These are phyloP conservation scores for Dioscorea zingiberensis DNA, from an alignment of 106 monocot genomes.

Conservation along the genomic window DNA sequence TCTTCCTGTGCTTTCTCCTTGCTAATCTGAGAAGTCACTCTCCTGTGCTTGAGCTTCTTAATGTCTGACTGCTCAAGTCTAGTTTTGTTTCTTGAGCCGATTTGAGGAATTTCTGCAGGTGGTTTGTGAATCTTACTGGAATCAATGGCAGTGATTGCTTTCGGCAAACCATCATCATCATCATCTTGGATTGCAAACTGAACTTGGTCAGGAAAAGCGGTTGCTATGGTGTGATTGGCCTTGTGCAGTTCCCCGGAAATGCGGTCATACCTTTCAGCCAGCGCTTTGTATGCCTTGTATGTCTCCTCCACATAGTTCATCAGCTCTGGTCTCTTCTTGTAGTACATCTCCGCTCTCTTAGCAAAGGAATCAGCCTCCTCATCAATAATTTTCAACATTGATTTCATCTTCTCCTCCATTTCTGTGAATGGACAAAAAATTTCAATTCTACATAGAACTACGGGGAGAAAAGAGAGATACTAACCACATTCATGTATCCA, in stretches of 20 bases:
- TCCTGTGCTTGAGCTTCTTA: conserved; percentile 1
- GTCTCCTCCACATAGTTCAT: conserved; percentile 11
- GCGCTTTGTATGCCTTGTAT: conserved; percentile 9
- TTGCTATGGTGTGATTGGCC: conserved; percentile 12
- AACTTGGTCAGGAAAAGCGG: conserved; percentile 10
- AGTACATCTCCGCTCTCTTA: conserved; percentile 9
- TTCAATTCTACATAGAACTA: not conserved
- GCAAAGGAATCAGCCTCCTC: conserved; percentile 12
- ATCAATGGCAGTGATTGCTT: conserved; percentile 1
- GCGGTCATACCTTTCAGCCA: conserved; percentile 13
- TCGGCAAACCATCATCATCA: conserved; percentile 5
- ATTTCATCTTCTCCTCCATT: conserved; percentile 9
- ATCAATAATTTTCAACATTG: conserved; percentile 6
- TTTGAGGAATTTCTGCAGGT: not conserved
- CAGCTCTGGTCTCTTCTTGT: conserved; percentile 5
- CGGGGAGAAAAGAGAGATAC: too few relatives aligned
- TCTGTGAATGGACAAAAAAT: not conserved
- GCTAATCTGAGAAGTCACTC: not conserved
- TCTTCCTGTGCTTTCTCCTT: conserved; percentile 11
- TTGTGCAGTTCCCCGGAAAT: conserved; percentile 12
- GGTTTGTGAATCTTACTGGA: conserved; percentile 7
- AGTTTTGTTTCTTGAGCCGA: not conserved
- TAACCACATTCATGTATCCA: too few relatives aligned
- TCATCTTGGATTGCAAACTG: conserved; percentile 8
- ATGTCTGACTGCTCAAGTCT: not conserved